Conservation (phyloP, 768 basidiomycete genomes). For the Coprinopsis cinerea region DNA sequence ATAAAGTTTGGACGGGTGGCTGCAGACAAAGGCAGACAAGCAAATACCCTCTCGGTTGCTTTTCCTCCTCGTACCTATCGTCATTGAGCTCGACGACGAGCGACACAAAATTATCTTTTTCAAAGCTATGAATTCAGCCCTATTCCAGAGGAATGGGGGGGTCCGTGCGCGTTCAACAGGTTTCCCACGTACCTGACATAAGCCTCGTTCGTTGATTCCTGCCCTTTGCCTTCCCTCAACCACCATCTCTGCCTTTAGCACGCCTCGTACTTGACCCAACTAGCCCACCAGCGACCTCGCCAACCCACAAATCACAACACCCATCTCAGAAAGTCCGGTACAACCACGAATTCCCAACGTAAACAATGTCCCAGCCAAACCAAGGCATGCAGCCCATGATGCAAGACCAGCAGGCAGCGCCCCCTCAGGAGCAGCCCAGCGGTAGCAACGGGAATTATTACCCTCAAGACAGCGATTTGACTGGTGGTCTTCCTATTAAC, state of each 20-base stretch:
- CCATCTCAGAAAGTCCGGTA: not conserved
- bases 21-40: slow-evolving; percentile 45
- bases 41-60: too few relatives aligned
- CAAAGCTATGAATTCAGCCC: slow-evolving; percentile 8
- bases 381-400: slow-evolving; percentile 64
- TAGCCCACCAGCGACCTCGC: slow-evolving; percentile 24
- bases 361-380: slow-evolving; percentile 44
- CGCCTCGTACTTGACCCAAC: slow-evolving; percentile 23
- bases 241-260: slow-evolving; percentile 37
- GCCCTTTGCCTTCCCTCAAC: slow-evolving; percentile 40
- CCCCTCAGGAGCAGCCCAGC: slow-evolving; percentile 35
- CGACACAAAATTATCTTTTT: slow-evolving; percentile 16
- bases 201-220: slow-evolving; percentile 33
- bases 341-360: not conserved
- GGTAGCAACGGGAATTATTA: slow-evolving; percentile 55
- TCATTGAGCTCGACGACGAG: slow-evolving; percentile 16
- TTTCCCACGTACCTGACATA: slow-evolving; percentile 59
- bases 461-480: slow-evolving; percentile 71
- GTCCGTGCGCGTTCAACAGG: slow-evolving; percentile 53
- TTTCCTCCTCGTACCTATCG: slow-evolving; percentile 23
- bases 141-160: slow-evolving; percentile 21
- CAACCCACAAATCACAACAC: not conserved
- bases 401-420: slow-evolving; percentile 36
- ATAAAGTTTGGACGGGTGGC: slow-evolving; percentile 64
- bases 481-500: slow-evolving; percentile 80